Conservation (phyloP, 75 land plant genomes). For the Cunninghamia lanceolata region DNA sequence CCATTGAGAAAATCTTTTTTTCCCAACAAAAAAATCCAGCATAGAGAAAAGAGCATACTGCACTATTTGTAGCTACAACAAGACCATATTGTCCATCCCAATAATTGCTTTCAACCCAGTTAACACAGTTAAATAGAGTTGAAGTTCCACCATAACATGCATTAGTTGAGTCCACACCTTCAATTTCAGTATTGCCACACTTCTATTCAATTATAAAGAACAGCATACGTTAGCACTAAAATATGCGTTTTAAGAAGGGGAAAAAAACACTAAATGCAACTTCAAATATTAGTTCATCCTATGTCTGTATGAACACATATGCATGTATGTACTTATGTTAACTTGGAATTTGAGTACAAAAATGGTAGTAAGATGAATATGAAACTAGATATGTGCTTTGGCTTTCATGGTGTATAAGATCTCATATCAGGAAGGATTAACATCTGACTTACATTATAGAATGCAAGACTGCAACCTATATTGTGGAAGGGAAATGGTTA, state of each 20-base stretch:
- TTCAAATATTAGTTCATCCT: no score
- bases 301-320: no score
- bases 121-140: slow-evolving; percentile 88
- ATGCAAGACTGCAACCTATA: background rate
- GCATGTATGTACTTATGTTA: no score
- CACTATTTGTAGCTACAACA: no score
- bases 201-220: slow-evolving; percentile 37
- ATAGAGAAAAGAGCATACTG: slow-evolving; percentile 52
- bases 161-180: no score
- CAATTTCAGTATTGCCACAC: slow-evolving; percentile 83
- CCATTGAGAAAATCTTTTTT: background rate
- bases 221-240: background rate
- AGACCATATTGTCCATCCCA: no score
- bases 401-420: background rate
- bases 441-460: background rate
- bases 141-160: slow-evolving; percentile 99
- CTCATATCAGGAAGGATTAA: background rate
- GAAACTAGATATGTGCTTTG: background rate
- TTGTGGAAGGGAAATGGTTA: background rate
- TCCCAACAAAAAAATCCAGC: background rate
- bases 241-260: background rate
- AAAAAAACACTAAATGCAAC: no score
- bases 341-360: no score
- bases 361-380: no score
- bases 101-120: slow-evolving; percentile 96